phyloP scores from a whole-genome alignment of 2,329 filamentous ascomycete species.

The Elsinoe ampelina region DNA sequence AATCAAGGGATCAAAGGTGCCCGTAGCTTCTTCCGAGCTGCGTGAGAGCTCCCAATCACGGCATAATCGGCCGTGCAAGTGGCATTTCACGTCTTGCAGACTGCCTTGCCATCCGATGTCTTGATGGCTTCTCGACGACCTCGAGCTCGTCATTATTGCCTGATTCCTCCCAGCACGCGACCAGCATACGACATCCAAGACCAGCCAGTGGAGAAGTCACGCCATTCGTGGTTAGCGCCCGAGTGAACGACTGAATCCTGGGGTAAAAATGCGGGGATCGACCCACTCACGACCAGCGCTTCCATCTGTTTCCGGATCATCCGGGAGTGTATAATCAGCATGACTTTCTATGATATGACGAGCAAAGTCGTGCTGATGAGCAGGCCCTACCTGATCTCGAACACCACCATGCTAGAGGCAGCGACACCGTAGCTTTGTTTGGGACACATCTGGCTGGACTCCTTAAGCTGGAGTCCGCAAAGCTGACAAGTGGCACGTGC shows the following conservation, averaged over 20 bases:
- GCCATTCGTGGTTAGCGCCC: not conserved
- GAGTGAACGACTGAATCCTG: not conserved
- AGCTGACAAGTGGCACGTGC: not conserved
- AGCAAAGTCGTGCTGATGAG: not conserved
- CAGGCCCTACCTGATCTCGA: no score
- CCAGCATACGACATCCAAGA: not conserved
- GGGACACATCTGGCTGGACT: no score
- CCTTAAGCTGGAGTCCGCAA: not conserved
- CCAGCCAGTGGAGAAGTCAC: not conserved
- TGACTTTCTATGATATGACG: not conserved
- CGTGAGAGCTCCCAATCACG: not conserved
- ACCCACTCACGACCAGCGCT: not conserved
- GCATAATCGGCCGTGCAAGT: not conserved
- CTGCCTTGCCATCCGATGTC: not conserved
- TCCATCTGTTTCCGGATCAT: not conserved
- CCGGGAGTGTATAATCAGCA: not conserved
- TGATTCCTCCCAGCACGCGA: not conserved
- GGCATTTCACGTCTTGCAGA: not conserved
- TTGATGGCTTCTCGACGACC: not conserved
- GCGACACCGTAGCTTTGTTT: no score
- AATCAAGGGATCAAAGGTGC: conserved; percentile 11
- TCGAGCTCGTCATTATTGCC: not conserved
- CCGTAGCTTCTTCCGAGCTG: conserved; percentile 5
- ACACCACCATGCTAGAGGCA: no score
- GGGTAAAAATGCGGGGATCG: not conserved